Conservation (phyloP, 306 rosid species). For the Canavalia ensiformis region DNA sequence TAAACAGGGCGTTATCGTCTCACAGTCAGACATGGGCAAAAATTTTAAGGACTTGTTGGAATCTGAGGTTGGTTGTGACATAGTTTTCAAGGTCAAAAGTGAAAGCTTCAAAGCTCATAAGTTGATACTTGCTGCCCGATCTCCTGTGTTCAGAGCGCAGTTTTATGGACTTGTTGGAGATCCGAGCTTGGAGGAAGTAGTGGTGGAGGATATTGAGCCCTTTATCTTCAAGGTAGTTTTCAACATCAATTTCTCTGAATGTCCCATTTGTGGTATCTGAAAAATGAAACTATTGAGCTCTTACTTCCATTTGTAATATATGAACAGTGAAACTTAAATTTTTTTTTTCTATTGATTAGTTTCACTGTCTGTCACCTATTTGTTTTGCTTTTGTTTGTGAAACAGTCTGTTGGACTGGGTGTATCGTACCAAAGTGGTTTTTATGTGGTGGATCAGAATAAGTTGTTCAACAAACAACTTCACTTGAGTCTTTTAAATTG, state of each 20-base stretch:
- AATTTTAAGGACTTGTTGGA: constrained; percentile 78
- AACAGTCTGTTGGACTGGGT: constrained; percentile 34
- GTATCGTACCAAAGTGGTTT: constrained; percentile 27
- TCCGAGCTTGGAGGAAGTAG: constrained; percentile 66
- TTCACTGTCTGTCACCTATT: background rate
- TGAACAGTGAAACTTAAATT: constrained; percentile 9
- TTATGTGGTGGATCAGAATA: constrained; percentile 29
- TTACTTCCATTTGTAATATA: constrained; percentile 16
- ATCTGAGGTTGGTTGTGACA: constrained; percentile 78
- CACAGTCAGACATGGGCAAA: constrained; percentile 72
- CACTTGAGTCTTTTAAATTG: background rate
- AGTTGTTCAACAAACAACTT: background rate
- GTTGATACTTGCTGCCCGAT: constrained; percentile 87
- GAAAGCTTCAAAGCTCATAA: constrained; percentile 86
- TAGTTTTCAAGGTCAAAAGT: constrained; percentile 76
- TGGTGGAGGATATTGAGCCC: constrained; percentile 84
- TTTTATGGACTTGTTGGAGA: constrained; percentile 83
- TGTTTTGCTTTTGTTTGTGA: constrained; percentile 37
- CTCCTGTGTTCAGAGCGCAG: constrained; percentile 85
- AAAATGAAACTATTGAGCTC: constrained; percentile 34
- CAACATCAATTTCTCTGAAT: background rate
- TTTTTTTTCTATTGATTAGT: background rate
- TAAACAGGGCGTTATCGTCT: constrained; percentile 63
- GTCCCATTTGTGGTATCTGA: constrained; percentile 28
- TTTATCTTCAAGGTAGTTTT: constrained; percentile 84